Percentiles rank a stretch among this genome's conserved stretches.
Conservation (phyloP, 2,329 filamentous ascomycete species). For the Aspergillus sp. region DNA sequence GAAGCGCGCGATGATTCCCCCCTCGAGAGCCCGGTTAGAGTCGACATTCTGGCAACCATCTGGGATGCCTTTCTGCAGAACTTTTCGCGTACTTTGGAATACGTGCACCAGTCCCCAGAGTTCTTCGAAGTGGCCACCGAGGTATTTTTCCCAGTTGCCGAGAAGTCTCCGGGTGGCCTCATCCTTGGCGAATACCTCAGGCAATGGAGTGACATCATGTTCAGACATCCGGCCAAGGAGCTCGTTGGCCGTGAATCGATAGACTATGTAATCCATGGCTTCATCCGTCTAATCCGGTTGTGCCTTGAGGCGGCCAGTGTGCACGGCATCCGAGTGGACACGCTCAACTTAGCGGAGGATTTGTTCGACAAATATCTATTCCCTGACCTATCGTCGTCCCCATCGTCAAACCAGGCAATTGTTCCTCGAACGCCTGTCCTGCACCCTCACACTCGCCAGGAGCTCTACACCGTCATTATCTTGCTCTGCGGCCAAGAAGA, state of each 20-base stretch:
- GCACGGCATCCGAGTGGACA: conserved; percentile 32
- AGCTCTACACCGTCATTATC: conserved; percentile 62
- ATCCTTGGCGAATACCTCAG: conserved; percentile 42
- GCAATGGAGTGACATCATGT: conserved; percentile 44
- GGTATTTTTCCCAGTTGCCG: conserved; percentile 44
- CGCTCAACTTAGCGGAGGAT: conserved; percentile 45
- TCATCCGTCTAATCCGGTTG: conserved; percentile 43
- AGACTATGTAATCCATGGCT: conserved; percentile 45
- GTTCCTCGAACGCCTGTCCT: conserved; percentile 50
- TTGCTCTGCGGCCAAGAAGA: conserved; percentile 52
- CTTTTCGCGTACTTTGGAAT: conserved; percentile 39
- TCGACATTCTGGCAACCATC: conserved; percentile 44
- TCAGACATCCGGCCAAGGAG: conserved; percentile 45
- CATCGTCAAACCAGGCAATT: conserved; percentile 27
- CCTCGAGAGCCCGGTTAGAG: conserved; percentile 28
- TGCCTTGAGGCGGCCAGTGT: conserved; percentile 41
- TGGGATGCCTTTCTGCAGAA: conserved; percentile 45
- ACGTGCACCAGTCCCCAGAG: conserved; percentile 43
- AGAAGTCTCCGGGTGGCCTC: conserved; percentile 37
- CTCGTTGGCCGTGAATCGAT: conserved; percentile 48
- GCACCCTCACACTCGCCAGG: conserved; percentile 55
- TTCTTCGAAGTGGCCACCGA: conserved; percentile 46
- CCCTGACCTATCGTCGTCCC: conserved; percentile 48
- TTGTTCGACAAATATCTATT: conserved; percentile 68
- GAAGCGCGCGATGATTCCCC: conserved; percentile 8